Evolutionary conservation across 495 filamentous ascomycete species (phyloP).

Genomic region (Chaetomium cochliodes): DNA sequence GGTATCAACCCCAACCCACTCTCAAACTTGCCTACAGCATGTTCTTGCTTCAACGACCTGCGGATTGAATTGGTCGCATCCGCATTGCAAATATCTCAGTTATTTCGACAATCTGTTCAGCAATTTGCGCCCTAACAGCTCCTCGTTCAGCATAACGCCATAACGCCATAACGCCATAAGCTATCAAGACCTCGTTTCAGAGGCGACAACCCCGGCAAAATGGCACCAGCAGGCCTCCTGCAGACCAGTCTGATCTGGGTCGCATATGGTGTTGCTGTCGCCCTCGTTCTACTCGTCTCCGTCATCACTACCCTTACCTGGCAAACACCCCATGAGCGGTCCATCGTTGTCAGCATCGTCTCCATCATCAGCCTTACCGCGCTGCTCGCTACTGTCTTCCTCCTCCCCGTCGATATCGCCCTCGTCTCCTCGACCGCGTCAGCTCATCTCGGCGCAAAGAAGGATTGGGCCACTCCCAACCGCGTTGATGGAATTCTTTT

Average conservation of each 20-base stretch:
- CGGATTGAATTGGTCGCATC: conserved; percentile 9
- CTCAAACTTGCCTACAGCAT: neutral
- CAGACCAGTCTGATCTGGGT: conserved; percentile 88
- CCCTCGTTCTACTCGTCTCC: conserved; percentile 65
- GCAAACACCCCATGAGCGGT: conserved; percentile 84
- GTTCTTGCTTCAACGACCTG: neutral
- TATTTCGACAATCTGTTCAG: neutral
- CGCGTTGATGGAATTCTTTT: conserved; percentile 71
- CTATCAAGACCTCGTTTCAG: conserved; percentile 18
- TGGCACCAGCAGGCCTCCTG: conserved; percentile 62
- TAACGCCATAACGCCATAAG: no score
- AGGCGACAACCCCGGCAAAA: conserved; percentile 36
- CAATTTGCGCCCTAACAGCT: neutral
- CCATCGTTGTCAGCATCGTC: conserved; percentile 72
- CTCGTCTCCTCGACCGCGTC: conserved; percentile 85
- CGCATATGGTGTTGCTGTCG: conserved; percentile 79
- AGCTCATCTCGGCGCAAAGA: conserved; percentile 73
- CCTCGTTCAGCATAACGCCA: neutral
- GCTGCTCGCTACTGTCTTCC: conserved; percentile 85
- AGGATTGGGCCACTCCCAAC: conserved; percentile 87
- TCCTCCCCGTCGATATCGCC: conserved; percentile 93
- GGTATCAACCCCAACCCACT: no score
- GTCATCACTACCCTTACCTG: conserved; percentile 82
- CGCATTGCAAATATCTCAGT: neutral
- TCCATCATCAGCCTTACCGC: conserved; percentile 81